Percentiles rank a stretch among this genome's conserved stretches.
These are phyloP conservation scores for Penicillium coffeae DNA, from an alignment of 495 filamentous ascomycete species.

Conservation along the genomic window DNA sequence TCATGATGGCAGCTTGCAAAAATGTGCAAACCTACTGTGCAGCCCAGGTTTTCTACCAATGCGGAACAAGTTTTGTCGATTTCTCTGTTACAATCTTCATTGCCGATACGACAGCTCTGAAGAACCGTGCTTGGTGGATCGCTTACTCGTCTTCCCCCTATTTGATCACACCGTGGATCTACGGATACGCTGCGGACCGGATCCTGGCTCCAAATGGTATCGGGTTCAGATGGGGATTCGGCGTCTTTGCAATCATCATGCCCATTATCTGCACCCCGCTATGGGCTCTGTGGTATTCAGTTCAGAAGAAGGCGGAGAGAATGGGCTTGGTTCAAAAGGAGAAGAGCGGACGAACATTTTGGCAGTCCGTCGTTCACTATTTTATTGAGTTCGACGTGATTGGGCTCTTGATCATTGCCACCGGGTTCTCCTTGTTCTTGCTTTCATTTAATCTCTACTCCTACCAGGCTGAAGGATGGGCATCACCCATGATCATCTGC, in stretches of 20 bases:
- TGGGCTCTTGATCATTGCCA: slow-evolving; percentile 52
- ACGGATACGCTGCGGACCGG: slow-evolving; percentile 37
- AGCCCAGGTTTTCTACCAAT: slow-evolving; percentile 46
- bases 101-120: slow-evolving; percentile 55
- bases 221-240: slow-evolving; percentile 59
- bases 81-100: slow-evolving; percentile 52
- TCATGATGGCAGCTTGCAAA: slow-evolving; percentile 48
- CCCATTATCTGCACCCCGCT: slow-evolving; percentile 50
- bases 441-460: slow-evolving; percentile 48
- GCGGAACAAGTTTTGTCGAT: slow-evolving; percentile 43
- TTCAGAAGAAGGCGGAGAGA: slow-evolving; percentile 52
- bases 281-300: slow-evolving; percentile 22
- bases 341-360: slow-evolving; percentile 19
- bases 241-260: slow-evolving; percentile 54
- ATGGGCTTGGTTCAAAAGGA: slow-evolving; percentile 27
- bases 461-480: slow-evolving; percentile 39
- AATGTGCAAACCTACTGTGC: slow-evolving; percentile 44
- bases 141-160: slow-evolving; percentile 54
- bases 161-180: slow-evolving; percentile 54
- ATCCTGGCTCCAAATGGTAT: slow-evolving; percentile 30
- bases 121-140: slow-evolving; percentile 53
- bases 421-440: slow-evolving; percentile 55
- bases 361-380: slow-evolving; percentile 19
- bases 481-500: slow-evolving; percentile 43
- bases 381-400: slow-evolving; percentile 29